Evolutionary conservation across 139 green algal genomes (phyloP).

Genomic region (Chlorella sp.): DNA sequence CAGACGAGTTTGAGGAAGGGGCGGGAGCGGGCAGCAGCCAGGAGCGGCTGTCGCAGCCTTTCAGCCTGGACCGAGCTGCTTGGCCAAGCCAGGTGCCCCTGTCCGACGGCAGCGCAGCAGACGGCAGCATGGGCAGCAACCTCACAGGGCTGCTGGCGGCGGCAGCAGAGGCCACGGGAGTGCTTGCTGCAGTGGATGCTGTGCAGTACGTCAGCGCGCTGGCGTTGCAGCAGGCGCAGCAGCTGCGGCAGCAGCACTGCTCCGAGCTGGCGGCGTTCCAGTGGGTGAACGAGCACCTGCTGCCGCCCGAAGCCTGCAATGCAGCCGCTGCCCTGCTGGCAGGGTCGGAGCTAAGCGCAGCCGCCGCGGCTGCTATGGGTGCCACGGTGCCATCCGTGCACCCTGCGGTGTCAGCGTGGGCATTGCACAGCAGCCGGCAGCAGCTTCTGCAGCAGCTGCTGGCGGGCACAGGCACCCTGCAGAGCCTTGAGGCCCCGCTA

Average conservation of each 20-base stretch:
- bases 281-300: slow-evolving; percentile 19
- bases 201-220: slow-evolving; percentile 27
- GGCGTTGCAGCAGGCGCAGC: slow-evolving; percentile 31
- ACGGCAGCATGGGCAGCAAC: neutral
- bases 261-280: slow-evolving; percentile 12
- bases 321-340: neutral
- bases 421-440: neutral
- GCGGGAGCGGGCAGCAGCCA: slow-evolving; percentile 4
- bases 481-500: slow-evolving; percentile 10
- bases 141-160: slow-evolving; percentile 15
- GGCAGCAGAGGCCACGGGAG: neutral
- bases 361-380: neutral
- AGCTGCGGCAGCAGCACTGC: slow-evolving; percentile 1
- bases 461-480: slow-evolving; percentile 10
- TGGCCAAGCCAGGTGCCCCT: too few species aligned
- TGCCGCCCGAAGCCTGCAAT: neutral
- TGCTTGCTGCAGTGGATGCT: slow-evolving; percentile 32
- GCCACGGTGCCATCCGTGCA: neutral
- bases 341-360: neutral
- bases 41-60: neutral
- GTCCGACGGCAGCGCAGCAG: neutral
- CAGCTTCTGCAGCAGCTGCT: slow-evolving; percentile 10
- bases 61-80: neutral
- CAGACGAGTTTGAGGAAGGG: neutral
- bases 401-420: neutral